Conservation (phyloP, 228 moss, liverwort and hornwort genomes). For the Sphagnum fallax region DNA sequence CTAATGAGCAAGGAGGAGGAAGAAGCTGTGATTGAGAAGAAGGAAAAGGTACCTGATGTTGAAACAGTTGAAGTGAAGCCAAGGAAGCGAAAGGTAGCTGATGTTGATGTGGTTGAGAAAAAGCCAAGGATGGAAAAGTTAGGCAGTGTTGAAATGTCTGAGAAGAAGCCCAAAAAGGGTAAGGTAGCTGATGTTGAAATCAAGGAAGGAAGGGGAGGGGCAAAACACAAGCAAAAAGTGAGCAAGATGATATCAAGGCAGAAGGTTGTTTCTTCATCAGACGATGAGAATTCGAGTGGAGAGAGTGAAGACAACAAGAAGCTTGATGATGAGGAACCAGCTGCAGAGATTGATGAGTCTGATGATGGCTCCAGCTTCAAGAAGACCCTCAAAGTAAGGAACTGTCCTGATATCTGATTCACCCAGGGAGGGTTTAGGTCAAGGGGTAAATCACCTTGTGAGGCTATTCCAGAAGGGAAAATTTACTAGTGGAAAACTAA, state of each 20-base stretch:
- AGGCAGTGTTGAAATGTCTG: not conserved
- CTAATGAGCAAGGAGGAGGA: constrained; percentile 23
- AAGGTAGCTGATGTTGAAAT: constrained; percentile 22
- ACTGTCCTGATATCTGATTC: too few species aligned
- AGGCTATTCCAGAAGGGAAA: too few species aligned
- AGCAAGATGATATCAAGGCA: constrained; percentile 23
- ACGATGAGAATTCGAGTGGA: constrained; percentile 3
- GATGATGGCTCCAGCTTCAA: constrained; percentile 31
- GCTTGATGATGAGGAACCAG: constrained; percentile 16
- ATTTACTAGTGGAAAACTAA: not conserved
- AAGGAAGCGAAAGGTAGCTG: too few species aligned
- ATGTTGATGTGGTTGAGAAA: too few species aligned
- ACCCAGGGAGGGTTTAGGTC: too few species aligned
- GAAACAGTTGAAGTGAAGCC: too few species aligned
- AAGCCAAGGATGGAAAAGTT: not conserved
- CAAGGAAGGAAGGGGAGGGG: constrained; percentile 16
- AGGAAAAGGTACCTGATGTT: too few species aligned
- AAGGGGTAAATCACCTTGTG: too few species aligned
- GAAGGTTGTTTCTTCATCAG: constrained; percentile 15
- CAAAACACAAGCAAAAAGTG: constrained; percentile 8
- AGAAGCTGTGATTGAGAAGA: constrained; percentile 8
- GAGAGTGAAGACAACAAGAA: constrained; percentile 16
- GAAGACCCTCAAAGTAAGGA: constrained; percentile 30
- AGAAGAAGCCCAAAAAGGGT: constrained; percentile 18
- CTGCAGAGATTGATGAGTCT: constrained; percentile 14